Conservation (phyloP, 768 basidiomycete species). For the Tulasnella sp. region DNA sequence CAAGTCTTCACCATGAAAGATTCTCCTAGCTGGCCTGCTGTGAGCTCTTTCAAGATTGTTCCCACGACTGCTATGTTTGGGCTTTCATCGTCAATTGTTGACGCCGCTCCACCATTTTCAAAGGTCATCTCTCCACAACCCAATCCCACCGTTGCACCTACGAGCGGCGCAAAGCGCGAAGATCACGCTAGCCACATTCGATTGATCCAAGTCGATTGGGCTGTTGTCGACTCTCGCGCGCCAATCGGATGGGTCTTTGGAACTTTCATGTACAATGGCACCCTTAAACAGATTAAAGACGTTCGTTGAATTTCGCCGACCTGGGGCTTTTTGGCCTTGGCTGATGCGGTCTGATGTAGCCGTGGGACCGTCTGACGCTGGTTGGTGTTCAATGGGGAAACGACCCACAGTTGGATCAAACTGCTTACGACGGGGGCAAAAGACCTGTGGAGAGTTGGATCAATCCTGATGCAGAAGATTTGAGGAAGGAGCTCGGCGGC, state of each 20-base stretch:
- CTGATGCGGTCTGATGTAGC: background rate
- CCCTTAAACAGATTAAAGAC: background rate
- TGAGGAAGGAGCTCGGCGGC: background rate
- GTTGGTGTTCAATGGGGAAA: constrained; percentile 9
- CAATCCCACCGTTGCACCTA: background rate
- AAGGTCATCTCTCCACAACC: background rate
- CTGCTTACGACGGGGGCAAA: background rate
- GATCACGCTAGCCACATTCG: background rate
- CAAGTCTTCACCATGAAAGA: background rate
- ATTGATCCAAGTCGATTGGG: constrained; percentile 5
- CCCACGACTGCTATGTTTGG: no score
- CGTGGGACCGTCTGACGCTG: background rate
- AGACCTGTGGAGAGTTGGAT: constrained; percentile 4
- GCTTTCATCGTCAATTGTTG: background rate
- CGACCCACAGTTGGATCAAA: constrained; percentile 1
- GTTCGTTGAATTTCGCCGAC: background rate
- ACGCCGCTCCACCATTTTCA: background rate
- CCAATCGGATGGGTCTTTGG: constrained; percentile 10
- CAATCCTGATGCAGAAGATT: background rate
- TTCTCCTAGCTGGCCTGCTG: background rate
- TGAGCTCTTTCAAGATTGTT: background rate
- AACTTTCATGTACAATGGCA: background rate
- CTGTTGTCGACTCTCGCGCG: background rate
- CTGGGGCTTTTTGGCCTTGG: background rate
- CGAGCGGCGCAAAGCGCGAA: background rate